Evolutionary conservation across 305 asterid genomes (phyloP).

Genomic region (Euphrasia arctica): DNA sequence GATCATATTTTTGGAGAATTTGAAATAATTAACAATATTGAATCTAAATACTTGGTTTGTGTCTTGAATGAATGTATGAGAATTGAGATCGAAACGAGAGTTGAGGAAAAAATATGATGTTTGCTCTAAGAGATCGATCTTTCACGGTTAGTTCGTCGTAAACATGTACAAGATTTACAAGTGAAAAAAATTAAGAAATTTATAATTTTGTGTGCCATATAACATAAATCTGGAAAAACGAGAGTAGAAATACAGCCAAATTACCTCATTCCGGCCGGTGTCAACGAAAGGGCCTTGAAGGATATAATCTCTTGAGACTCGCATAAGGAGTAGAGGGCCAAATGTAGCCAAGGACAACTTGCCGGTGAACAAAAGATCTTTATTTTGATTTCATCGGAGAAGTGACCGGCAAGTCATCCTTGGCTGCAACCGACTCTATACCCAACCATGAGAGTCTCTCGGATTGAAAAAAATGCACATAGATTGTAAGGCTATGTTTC

Average conservation of each 20-base stretch:
- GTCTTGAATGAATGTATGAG: too few species aligned
- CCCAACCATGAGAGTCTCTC: slow-evolving; percentile 33
- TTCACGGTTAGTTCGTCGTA: too few species aligned
- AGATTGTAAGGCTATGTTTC: background rate
- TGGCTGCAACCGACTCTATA: slow-evolving; percentile 54
- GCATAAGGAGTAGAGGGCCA: slow-evolving; percentile 41
- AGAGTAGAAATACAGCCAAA: background rate
- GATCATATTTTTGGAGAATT: too few species aligned
- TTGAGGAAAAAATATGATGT: too few species aligned
- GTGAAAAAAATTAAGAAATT: too few species aligned
- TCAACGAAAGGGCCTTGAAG: background rate
- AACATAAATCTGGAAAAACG: background rate
- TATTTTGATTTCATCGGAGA: background rate
- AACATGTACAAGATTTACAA: too few species aligned
- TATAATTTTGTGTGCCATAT: background rate
- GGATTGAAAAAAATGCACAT: background rate
- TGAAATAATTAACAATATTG: too few species aligned
- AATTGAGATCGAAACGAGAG: too few species aligned
- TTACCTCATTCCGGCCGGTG: background rate
- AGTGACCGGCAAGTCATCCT: slow-evolving; percentile 66
- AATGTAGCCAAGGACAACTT: slow-evolving; percentile 53
- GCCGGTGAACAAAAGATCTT: slow-evolving; percentile 26
- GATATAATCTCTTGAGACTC: slow-evolving; percentile 26
- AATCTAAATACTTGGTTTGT: background rate
- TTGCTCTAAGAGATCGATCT: too few species aligned